Conservation (phyloP, 1,284 basidiomycete genomes). For the Xerocomus cyaneibrunnescens region DNA sequence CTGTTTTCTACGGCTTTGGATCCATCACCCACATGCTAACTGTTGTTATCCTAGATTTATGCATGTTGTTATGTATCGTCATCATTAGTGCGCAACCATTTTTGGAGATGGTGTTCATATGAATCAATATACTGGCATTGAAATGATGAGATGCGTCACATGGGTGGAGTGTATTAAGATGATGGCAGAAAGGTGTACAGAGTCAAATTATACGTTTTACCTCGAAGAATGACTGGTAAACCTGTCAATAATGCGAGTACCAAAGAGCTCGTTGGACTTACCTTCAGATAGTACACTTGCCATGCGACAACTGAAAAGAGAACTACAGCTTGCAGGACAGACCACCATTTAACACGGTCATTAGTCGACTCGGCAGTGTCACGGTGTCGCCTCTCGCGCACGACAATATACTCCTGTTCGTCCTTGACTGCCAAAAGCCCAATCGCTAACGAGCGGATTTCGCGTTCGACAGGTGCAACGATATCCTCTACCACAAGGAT, state of each 20-base stretch:
- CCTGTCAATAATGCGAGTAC: constrained; percentile 10
- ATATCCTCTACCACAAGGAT: constrained; percentile 48
- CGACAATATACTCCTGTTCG: constrained; percentile 98
- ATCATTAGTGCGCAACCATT: constrained; percentile 16
- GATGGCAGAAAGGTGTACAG: constrained; percentile 2
- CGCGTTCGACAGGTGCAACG: constrained; percentile 93
- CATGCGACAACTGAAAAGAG: constrained; percentile 90
- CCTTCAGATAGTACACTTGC: constrained; percentile 98
- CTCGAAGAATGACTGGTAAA: constrained; percentile 81
- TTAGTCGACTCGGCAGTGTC: constrained; percentile 97
- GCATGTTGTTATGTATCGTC: constrained; percentile 24
- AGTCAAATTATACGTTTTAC: constrained; percentile 87
- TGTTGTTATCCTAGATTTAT: constrained; percentile 29
- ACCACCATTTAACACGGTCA: constrained; percentile 99
- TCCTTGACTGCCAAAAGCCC: constrained; percentile 93
- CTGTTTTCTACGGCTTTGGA: constrained; percentile 1
- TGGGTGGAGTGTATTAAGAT: constrained; percentile 1
- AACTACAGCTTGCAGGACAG: constrained; percentile 85
- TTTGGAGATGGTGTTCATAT: background rate
- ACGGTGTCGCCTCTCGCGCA: constrained; percentile 90
- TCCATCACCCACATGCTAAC: constrained; percentile 24
- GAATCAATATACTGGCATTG: background rate
- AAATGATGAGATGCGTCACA: background rate
- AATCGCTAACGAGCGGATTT: constrained; percentile 87
- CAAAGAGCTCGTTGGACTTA: constrained; percentile 35